These are phyloP conservation scores for Annulohypoxylon stygium DNA, from an alignment of 495 filamentous ascomycete species.

Conservation along the genomic window DNA sequence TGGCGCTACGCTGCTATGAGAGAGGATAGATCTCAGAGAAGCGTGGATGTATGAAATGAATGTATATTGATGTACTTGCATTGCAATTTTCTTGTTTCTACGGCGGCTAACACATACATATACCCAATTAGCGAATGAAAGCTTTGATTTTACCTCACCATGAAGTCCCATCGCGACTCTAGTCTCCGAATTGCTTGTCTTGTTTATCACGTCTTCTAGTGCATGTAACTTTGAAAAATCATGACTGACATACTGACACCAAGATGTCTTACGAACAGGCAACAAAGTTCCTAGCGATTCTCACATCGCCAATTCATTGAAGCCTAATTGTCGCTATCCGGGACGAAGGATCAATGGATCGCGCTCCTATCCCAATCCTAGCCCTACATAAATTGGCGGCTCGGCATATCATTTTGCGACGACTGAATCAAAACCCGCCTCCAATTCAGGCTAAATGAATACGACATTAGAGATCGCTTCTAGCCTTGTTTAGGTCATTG, in stretches of 20 bases:
- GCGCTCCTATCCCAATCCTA: conserved; percentile 7
- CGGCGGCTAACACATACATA: conserved; percentile 29
- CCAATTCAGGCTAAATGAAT: conserved; percentile 24
- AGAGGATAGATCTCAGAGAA: conserved; percentile 21
- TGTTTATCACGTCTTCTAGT: not conserved
- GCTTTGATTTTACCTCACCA: conserved; percentile 4
- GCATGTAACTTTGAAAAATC: not conserved
- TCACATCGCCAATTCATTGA: not conserved
- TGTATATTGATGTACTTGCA: conserved; percentile 1
- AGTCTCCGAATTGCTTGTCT: not conserved
- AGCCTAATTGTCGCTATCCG: not conserved
- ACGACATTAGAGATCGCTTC: not conserved
- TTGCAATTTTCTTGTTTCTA: conserved; percentile 4
- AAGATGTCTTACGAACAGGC: not conserved
- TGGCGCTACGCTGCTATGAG: conserved; percentile 6
- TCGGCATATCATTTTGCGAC: conserved; percentile 24
- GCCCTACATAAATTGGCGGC: conserved; percentile 31
- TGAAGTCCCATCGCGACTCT: not conserved
- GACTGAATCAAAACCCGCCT: conserved; percentile 6
- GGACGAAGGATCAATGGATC: conserved; percentile 6
- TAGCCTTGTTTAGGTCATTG: conserved; percentile 17
- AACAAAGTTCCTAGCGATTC: not conserved
- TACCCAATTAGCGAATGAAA: conserved; percentile 30
- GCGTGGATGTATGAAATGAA: conserved; percentile 25
- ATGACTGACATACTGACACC: not conserved